A percentile compares a stretch with the other conserved stretches of the same genome.
phyloP scores from a whole-genome alignment of 805 yeast genomes.

The Candida ficus region DNA sequence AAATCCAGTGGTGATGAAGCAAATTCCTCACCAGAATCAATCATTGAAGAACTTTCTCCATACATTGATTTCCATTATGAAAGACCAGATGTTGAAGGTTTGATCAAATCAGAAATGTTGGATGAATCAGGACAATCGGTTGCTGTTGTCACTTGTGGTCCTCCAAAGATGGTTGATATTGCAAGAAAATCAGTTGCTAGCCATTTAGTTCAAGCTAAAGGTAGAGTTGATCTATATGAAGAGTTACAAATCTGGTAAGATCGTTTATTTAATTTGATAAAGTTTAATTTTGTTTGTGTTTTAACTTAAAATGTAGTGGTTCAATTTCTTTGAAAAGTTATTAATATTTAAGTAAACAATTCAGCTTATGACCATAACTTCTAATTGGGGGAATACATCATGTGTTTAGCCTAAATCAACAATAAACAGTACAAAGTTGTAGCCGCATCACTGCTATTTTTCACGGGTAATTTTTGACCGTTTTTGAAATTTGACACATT shows the following conservation, averaged over 20 bases:
- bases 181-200: slow-evolving; percentile 41
- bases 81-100: slow-evolving; percentile 41
- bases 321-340: no score
- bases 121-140: slow-evolving; percentile 34
- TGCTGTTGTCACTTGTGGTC: slow-evolving; percentile 62
- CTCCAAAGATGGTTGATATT: slow-evolving; percentile 51
- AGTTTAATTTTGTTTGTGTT: no score
- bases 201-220: slow-evolving; percentile 34
- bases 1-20: background rate
- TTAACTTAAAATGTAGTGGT: no score
- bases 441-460: no score
- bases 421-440: no score
- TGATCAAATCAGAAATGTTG: slow-evolving; percentile 29
- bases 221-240: slow-evolving; percentile 65
- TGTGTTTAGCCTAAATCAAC: no score
- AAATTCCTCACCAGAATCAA: background rate
- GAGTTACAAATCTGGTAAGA: slow-evolving; percentile 70
- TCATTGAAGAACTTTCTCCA: slow-evolving; percentile 1
- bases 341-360: no score
- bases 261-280: no score
- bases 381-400: no score
- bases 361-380: no score
- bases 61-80: slow-evolving; percentile 31
- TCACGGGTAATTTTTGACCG: no score
- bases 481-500: no score